A percentile compares a stretch with the other conserved stretches of the same genome.
These are phyloP conservation scores for Xanthoparmelia taractica DNA, from an alignment of 495 filamentous ascomycete genomes.

Conservation along the genomic window DNA sequence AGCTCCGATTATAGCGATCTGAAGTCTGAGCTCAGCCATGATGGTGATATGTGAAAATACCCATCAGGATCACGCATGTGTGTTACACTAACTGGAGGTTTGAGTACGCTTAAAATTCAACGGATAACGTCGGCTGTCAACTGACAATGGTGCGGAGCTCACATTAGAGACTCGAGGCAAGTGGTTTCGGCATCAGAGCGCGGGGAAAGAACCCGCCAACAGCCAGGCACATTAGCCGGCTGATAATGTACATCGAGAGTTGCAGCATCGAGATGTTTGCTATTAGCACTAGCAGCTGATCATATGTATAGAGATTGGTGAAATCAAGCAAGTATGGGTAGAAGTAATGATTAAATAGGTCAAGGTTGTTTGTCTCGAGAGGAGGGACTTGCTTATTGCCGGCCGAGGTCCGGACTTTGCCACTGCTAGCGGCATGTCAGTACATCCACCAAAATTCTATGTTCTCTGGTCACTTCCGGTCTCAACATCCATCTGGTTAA, in stretches of 20 bases:
- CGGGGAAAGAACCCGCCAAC: conserved; percentile 3
- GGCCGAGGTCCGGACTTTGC: background rate
- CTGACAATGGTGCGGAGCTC: conserved; percentile 14
- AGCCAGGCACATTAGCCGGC: conserved; percentile 1
- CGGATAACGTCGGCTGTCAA: conserved; percentile 4
- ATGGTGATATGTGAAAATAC: background rate
- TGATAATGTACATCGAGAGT: background rate
- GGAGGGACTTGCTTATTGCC: background rate
- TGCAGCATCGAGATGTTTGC: background rate
- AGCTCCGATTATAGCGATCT: conserved; percentile 43
- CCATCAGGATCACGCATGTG: background rate
- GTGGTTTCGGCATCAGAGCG: conserved; percentile 15
- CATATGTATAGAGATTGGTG: background rate
- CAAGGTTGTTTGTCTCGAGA: background rate
- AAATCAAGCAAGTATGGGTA: background rate
- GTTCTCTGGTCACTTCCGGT: background rate
- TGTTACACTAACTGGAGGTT: background rate
- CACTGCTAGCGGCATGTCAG: background rate
- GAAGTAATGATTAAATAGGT: background rate
- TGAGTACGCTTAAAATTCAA: background rate
- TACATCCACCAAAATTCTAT: background rate
- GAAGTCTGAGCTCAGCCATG: conserved; percentile 22
- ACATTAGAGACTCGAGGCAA: conserved; percentile 16
- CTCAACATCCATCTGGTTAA: background rate
- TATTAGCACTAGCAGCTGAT: background rate